A percentile compares a stretch with the other conserved stretches of the same genome.
These are phyloP conservation scores for Sporisorium iseilematis-ciliati DNA, from an alignment of 1,284 basidiomycete genomes.

Conservation along the genomic window DNA sequence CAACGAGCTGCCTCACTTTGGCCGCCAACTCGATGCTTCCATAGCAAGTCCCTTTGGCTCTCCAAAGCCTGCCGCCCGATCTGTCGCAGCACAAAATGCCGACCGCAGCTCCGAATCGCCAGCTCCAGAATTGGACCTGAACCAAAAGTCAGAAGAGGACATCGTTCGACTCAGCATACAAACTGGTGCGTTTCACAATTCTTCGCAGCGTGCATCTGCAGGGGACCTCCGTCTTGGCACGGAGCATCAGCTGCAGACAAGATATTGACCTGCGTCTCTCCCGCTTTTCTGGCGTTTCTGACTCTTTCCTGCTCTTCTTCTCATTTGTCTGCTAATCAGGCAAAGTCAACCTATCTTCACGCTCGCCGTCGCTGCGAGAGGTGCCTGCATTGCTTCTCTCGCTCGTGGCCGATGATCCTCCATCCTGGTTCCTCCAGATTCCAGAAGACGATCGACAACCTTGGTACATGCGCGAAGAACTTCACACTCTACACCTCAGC, in stretches of 20 bases:
- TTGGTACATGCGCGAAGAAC: conserved; percentile 58
- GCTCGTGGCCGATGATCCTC: conserved; percentile 55
- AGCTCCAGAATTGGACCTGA: conserved; percentile 22
- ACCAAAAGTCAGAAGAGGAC: conserved; percentile 44
- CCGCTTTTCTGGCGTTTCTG: background rate
- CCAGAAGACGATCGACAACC: conserved; percentile 49
- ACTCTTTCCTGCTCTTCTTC: too few species aligned
- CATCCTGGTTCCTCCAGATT: conserved; percentile 53
- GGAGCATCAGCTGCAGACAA: background rate
- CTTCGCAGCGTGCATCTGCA: background rate
- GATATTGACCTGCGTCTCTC: background rate
- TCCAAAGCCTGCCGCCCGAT: conserved; percentile 35
- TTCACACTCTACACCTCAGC: conserved; percentile 52
- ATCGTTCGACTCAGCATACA: conserved; percentile 43
- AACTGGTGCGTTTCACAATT: conserved; percentile 26
- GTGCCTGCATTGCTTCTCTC: conserved; percentile 47
- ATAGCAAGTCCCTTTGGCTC: conserved; percentile 54
- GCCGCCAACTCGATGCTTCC: conserved; percentile 45
- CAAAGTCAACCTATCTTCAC: conserved; percentile 53
- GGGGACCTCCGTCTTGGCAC: background rate
- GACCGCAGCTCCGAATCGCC: conserved; percentile 8
- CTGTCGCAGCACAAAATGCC: conserved; percentile 1
- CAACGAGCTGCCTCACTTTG: conserved; percentile 32
- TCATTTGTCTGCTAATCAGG: conserved; percentile 15
- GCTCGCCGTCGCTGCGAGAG: conserved; percentile 46